Evolutionary conservation across 495 filamentous ascomycete species (phyloP).

Genomic region (Aspergillus panamensis): DNA sequence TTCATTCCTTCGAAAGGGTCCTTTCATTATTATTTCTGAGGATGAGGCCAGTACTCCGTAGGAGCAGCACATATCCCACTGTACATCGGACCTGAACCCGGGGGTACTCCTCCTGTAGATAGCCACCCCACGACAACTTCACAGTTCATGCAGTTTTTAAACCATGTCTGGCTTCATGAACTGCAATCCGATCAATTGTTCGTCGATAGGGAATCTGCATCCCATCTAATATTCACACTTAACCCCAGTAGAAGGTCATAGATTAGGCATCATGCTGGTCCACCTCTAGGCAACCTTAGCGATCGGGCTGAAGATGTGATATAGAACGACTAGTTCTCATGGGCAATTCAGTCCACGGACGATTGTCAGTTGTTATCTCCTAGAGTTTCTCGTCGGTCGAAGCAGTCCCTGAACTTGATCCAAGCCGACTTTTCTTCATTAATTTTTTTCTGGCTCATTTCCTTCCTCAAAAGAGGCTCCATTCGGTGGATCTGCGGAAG

Average conservation of each 20-base stretch:
- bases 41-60: no score
- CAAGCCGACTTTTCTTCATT: background rate
- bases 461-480: constrained; percentile 16
- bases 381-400: background rate
- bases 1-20: background rate
- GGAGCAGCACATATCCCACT: background rate
- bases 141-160: no score
- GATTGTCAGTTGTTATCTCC: background rate
- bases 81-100: background rate
- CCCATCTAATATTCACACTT: background rate
- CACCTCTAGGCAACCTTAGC: constrained; percentile 14
- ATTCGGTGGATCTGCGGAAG: constrained; percentile 33
- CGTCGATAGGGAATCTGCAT: no score
- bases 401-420: background rate
- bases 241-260: background rate
- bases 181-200: background rate
- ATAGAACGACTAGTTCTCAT: background rate
- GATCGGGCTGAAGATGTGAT: constrained; percentile 17
- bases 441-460: background rate
- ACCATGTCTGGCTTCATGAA: no score
- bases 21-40: background rate
- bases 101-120: no score
- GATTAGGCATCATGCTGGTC: constrained; percentile 13
- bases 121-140: no score
- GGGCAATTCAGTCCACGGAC: background rate